Evolutionary conservation across 257 asterid species (phyloP), one percentile per base, ranked within the genome.

Genomic region (Solanum arcanum): DNA sequence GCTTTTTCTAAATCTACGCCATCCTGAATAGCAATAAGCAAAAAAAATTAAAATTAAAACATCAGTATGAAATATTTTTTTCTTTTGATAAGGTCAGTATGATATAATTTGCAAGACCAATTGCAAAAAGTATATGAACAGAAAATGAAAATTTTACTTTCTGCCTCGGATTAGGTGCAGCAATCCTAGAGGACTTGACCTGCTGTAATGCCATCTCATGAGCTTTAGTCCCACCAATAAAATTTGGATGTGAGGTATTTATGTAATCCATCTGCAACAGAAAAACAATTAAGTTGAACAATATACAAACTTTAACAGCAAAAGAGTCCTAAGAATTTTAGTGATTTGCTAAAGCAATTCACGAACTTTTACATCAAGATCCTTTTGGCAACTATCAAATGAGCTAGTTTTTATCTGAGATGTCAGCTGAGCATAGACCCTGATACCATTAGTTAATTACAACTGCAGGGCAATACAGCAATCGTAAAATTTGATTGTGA

Each of bases 221-320:
- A 86, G 99, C 99, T 92, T 92, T 95, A 90, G 93, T 93, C 83
- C 99, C 99, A 78, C 99, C 98, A 89, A 96, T 80, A 87, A 96
- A 96, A 92, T 93, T 93, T 85, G 97, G 94, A 91, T 96, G 96
- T 82, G 99, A 96, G 69, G 99, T 96, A 90, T 96, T 96, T 87
- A 96, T 92, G 92, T 92, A 96, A 90, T 96, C 98, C 96, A 94
- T 94, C 99, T 96, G 88, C 88, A 87, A 72, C 84, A 90, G 69
- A 49, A 80, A 78, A 44, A 29, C 33, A 27, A 25, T 25, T 78
- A 29, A 29, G 69, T 5, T 47, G 69, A 80, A 80, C 44, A 80
- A 10, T 47, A 16, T 47, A 47, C 31, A 80, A 47, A 49, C 39
- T 29, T 80, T 9, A 49, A 29, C 12, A 49, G 85, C 69, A 80